Evolutionary conservation across 1,284 basidiomycete species (phyloP).

Genomic region (Leccinum pallidistipes): DNA sequence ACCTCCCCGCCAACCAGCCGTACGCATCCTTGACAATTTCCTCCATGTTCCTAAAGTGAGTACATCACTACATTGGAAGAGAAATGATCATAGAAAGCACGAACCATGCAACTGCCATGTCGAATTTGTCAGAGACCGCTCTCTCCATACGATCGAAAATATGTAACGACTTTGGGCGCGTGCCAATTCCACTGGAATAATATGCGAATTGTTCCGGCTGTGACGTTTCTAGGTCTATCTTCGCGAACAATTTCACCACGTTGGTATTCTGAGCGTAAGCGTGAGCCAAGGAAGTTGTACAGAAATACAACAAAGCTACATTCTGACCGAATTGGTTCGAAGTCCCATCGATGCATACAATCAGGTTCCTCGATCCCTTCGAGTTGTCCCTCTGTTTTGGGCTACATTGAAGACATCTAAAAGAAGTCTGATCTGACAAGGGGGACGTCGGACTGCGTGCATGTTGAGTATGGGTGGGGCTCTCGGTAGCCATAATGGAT

Average conservation of each 20-base stretch:
- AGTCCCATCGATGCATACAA: slow-evolving; percentile 34
- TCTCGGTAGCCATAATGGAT: background rate
- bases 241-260: slow-evolving; percentile 28
- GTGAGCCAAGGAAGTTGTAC: background rate
- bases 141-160: slow-evolving; percentile 9
- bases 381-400: slow-evolving; percentile 2
- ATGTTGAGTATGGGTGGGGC: background rate
- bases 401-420: slow-evolving; percentile 19
- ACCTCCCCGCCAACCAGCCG: slow-evolving; percentile 41
- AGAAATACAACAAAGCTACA: slow-evolving; percentile 6
- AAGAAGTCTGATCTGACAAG: background rate
- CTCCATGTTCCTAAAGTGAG: slow-evolving; percentile 29
- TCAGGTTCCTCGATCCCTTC: slow-evolving; percentile 22
- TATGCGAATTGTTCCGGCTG: slow-evolving; percentile 25
- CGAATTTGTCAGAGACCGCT: slow-evolving; percentile 13
- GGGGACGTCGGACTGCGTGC: background rate
- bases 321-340: slow-evolving; percentile 32
- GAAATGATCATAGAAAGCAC: background rate
- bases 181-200: slow-evolving; percentile 39
- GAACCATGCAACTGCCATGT: slow-evolving; percentile 31
- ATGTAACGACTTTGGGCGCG: slow-evolving; percentile 22
- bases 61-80: background rate
- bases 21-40: slow-evolving; percentile 37
- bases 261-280: slow-evolving; percentile 27
- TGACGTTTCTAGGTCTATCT: slow-evolving; percentile 15